Percentiles rank a stretch among this genome's conserved stretches.
Conservation (phyloP, 177 flowering plant species). For the Telopea speciosissima region DNA sequence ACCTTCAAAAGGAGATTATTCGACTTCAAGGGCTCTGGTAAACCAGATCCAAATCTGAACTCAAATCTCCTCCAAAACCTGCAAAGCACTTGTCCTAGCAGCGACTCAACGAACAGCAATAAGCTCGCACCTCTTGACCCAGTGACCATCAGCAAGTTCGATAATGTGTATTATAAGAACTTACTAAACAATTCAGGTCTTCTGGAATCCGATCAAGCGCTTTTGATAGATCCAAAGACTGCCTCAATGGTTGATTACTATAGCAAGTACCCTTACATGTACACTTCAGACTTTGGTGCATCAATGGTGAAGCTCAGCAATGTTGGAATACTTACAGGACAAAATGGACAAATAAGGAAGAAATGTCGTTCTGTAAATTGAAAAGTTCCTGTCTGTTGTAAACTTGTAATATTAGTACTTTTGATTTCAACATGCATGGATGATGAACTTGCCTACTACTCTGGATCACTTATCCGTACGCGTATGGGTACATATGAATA, state of each 20-base stretch:
- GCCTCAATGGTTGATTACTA: constrained; percentile 34
- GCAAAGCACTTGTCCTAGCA: constrained; percentile 33
- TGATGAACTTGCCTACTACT: too few relatives aligned
- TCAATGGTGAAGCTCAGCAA: constrained; percentile 40
- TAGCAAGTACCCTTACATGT: constrained; percentile 24
- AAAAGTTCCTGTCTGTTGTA: too few relatives aligned
- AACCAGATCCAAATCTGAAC: constrained; percentile 46
- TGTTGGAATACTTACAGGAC: constrained; percentile 38
- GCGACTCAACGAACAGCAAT: constrained; percentile 22
- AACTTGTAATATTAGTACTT: too few relatives aligned
- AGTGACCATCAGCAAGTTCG: not conserved
- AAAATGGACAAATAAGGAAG: constrained; percentile 37
- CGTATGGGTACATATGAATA: too few relatives aligned
- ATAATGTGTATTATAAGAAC: constrained; percentile 30
- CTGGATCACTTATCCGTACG: too few relatives aligned
- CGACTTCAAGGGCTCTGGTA: constrained; percentile 39
- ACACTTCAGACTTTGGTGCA: constrained; percentile 28
- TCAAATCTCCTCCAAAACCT: constrained; percentile 22
- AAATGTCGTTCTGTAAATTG: constrained; percentile 37
- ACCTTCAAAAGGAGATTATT: constrained; percentile 51
- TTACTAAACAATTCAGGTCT: constrained; percentile 35
- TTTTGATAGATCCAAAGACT: constrained; percentile 24
- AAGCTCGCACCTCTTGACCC: constrained; percentile 2
- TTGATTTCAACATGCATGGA: too few relatives aligned
- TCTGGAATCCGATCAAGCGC: constrained; percentile 49